Conservation (phyloP, 129 eudicot genomes). For the Saposhnikovia divaricata region DNA sequence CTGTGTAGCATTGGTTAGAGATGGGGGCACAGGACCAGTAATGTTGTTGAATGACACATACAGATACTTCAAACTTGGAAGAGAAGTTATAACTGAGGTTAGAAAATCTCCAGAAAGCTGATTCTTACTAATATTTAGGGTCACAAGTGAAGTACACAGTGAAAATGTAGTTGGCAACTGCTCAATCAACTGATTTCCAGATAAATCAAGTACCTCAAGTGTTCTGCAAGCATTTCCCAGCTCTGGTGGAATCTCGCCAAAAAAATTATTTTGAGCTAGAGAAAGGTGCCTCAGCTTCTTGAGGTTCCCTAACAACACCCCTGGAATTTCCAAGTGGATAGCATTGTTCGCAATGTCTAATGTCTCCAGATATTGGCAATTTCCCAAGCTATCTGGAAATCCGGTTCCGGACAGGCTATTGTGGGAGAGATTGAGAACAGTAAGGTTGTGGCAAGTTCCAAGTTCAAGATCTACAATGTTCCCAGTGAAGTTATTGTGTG, state of each 20-base stretch:
- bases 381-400: conserved; percentile 48
- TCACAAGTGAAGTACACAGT: conserved; percentile 46
- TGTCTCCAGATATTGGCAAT: conserved; percentile 47
- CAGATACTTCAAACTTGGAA: conserved; percentile 56
- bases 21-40: conserved; percentile 49
- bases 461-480: conserved; percentile 37
- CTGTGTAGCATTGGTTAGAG: conserved; percentile 52
- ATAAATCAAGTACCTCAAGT: conserved; percentile 67
- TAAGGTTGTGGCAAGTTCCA: conserved; percentile 53
- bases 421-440: conserved; percentile 42
- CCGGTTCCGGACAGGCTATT: conserved; percentile 46
- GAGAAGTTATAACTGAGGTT: conserved; percentile 44
- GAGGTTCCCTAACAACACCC: conserved; percentile 34
- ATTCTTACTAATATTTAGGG: conserved; percentile 49
- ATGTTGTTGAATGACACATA: conserved; percentile 63
- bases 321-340: conserved; percentile 55
- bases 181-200: conserved; percentile 44
- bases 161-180: conserved; percentile 53
- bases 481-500: conserved; percentile 65
- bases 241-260: conserved; percentile 57
- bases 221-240: conserved; percentile 45
- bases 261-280: conserved; percentile 52
- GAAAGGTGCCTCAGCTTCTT: conserved; percentile 40
- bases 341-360: conserved; percentile 51
- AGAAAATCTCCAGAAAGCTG: conserved; percentile 65